Base-by-base conservation (phyloP, 768 basidiomycete genomes). In the Leccinum variicolor region DNA sequence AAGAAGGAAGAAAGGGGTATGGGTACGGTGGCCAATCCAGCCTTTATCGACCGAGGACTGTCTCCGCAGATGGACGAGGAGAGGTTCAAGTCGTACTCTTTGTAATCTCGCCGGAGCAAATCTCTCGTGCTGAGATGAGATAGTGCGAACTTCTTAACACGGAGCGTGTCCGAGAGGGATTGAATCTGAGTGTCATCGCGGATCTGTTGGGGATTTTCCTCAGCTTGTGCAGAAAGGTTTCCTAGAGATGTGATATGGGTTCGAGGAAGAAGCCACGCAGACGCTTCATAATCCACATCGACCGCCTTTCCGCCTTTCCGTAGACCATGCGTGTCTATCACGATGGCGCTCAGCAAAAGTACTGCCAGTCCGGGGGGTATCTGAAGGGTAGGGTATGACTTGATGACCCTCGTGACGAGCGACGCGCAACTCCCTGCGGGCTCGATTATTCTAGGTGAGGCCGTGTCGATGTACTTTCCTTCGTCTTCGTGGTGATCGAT, bases 401-500 rank as follows among this genome's bases (percentile, higher is more conserved):
- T 60, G 63, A 61, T 58, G 41, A 62, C 25, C 53, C 53, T 66
- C 64, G 90, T 64, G 74, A 98, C 69, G 13, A 89, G 76, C 0
- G 85, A 84, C 2, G 92, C 73, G 67, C 92, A 93, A 60, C 90
- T 93, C 3, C 96, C 97, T 0, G 81, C 81, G 0, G 87, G 84
- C 2, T 73, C 69, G 53, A 98, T 79, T 55, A 84, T 73, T 21
- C 95, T 83, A 3, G 90, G 88, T n/a, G 79, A 72, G 0, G 84
- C 85, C 1, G 76, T 81, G 53, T 82, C 79, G 5, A 69, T 71
- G 70, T 97, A 82, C 2, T 79, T 71, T 0, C 80, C 77, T 66
- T 98, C 95, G 70, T 99, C 96, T 15, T 79, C 85, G 66, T 98
- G 94, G 67, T 99, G 96, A 70, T 99, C 97, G 26, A 98, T 75